Evolutionary conservation across 805 yeast genomes (phyloP).

Genomic region (Wickerhamiella australiensis): DNA sequence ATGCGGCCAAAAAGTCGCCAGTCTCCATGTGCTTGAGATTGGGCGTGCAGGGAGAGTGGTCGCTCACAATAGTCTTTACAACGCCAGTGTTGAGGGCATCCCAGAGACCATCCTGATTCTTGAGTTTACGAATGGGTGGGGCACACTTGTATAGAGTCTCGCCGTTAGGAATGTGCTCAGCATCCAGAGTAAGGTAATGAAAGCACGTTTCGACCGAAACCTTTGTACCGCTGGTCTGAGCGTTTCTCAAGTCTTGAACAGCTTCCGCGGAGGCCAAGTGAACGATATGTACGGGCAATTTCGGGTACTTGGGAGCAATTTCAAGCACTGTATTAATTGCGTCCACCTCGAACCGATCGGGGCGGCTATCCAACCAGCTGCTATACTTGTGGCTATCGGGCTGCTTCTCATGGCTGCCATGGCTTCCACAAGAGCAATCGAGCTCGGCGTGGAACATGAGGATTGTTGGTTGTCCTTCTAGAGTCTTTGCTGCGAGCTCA

Average conservation of each 20-base stretch:
- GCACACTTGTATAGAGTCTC: conserved; percentile 87
- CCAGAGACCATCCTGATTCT: conserved; percentile 67
- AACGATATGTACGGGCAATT: conserved; percentile 59
- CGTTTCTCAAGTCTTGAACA: conserved; percentile 54
- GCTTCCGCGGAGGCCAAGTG: conserved; percentile 82
- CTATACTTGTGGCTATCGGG: conserved; percentile 53
- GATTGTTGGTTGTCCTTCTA: conserved; percentile 52
- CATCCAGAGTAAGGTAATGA: conserved; percentile 68
- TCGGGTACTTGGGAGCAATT: conserved; percentile 37
- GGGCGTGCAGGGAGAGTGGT: conserved; percentile 94
- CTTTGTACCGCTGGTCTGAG: conserved; percentile 35
- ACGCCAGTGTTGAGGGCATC: conserved; percentile 51
- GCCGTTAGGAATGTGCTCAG: conserved; percentile 64
- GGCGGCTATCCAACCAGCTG: conserved; percentile 74
- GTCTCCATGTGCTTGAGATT: conserved; percentile 66
- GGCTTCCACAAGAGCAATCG: conserved; percentile 30
- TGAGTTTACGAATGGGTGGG: conserved; percentile 77
- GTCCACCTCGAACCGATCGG: conserved; percentile 74
- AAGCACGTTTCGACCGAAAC: conserved; percentile 88
- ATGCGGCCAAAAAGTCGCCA: conserved; percentile 84
- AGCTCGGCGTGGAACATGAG: conserved; percentile 93
- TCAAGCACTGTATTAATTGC: conserved; percentile 64
- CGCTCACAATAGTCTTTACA: conserved; percentile 79
- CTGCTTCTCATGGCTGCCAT: conserved; percentile 3
- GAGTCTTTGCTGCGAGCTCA: conserved; percentile 47